phyloP scores from a whole-genome alignment of 768 basidiomycete species.

The Xerocomellus dryophilus region DNA sequence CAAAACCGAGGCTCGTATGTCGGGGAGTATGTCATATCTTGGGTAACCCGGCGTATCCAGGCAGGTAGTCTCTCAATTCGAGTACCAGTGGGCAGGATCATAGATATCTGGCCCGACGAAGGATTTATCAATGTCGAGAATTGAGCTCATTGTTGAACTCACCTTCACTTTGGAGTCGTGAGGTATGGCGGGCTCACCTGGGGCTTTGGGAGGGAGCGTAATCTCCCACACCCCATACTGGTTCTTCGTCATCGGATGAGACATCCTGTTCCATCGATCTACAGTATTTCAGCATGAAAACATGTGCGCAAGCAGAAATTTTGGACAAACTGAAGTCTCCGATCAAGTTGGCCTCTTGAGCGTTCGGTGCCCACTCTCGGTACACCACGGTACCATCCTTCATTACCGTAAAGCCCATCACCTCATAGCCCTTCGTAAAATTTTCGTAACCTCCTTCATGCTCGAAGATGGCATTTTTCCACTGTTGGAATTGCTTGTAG shows the following conservation, averaged over 20 bases:
- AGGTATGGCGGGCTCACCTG: constrained; percentile 77
- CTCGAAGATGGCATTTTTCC: constrained; percentile 72
- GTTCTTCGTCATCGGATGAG: constrained; percentile 84
- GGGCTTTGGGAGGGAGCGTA: constrained; percentile 58
- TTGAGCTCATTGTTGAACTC: constrained; percentile 12
- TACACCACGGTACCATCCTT: constrained; percentile 71
- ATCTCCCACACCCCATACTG: constrained; percentile 90
- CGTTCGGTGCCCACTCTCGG: constrained; percentile 96
- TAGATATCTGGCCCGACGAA: constrained; percentile 67
- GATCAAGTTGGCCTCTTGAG: constrained; percentile 74
- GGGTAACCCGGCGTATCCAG: constrained; percentile 95
- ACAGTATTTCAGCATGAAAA: constrained; percentile 5
- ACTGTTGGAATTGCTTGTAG: constrained; percentile 64
- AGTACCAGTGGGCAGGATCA: constrained; percentile 74
- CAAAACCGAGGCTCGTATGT: constrained; percentile 98
- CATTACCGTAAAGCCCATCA: constrained; percentile 72
- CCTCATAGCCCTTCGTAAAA: constrained; percentile 56
- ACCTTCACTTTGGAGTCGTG: constrained; percentile 97
- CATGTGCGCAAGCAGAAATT: neutral
- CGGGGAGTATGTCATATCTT: constrained; percentile 85
- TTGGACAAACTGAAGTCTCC: constrained; percentile 90
- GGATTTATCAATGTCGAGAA: neutral
- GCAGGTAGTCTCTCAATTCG: constrained; percentile 90
- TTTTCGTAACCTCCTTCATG: constrained; percentile 80
- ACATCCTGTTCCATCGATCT: constrained; percentile 87